These are phyloP conservation scores for Taxillus chinensis DNA, from an alignment of 164 flowering plant genomes.

Conservation along the genomic window DNA sequence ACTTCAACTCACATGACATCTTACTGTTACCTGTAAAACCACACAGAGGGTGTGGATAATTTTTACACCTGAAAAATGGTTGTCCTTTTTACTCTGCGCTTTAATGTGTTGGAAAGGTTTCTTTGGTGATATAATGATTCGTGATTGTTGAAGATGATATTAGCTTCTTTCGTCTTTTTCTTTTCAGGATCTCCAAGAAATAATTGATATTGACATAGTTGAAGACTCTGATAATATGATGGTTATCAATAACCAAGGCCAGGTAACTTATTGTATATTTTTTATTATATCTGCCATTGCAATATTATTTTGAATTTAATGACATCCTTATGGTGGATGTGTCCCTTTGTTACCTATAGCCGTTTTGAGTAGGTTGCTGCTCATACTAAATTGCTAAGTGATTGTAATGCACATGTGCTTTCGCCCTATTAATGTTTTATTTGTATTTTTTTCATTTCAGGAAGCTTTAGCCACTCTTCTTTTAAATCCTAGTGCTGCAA, in stretches of 20 bases:
- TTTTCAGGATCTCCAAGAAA: slow-evolving; percentile 32
- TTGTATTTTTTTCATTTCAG: slow-evolving; percentile 5
- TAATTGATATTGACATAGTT: slow-evolving; percentile 43
- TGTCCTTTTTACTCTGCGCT: too few species aligned
- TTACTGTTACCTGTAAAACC: too few species aligned
- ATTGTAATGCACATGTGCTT: too few species aligned
- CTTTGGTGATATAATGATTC: background rate
- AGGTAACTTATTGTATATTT: slow-evolving; percentile 13
- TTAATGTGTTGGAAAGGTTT: background rate
- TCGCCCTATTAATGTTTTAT: background rate
- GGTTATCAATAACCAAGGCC: slow-evolving; percentile 28
- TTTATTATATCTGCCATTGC: background rate
- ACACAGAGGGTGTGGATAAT: too few species aligned
- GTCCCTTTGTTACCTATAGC: background rate
- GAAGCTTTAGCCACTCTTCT: slow-evolving; percentile 8
- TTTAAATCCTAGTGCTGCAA: slow-evolving; percentile 1
- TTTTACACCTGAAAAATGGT: too few species aligned
- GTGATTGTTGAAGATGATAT: background rate
- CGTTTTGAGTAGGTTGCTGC: too few species aligned
- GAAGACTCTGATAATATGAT: slow-evolving; percentile 22
- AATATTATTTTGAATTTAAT: background rate
- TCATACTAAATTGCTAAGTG: background rate
- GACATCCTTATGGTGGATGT: background rate
- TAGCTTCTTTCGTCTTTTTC: background rate
- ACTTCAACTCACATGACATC: too few species aligned